A percentile compares a stretch with the other conserved stretches of the same genome.
Conservation (phyloP, 257 asterid species). For the Solanum bulbocastanum region DNA sequence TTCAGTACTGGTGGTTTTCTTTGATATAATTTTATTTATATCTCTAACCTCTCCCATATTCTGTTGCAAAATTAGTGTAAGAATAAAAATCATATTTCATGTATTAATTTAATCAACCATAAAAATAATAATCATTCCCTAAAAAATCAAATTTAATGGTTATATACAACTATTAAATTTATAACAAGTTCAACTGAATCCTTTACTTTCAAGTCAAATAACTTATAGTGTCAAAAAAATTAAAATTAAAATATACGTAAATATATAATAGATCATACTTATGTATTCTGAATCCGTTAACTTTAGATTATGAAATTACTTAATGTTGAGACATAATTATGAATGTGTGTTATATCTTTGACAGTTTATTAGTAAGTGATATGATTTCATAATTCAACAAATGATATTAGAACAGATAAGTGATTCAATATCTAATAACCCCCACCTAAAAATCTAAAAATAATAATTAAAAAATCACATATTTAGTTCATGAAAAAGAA, state of each 20-base stretch:
- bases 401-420: background rate
- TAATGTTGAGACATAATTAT: background rate
- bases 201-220: background rate
- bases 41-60: constrained; percentile 23
- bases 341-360: accelerated
- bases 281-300: background rate
- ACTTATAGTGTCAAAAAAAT: background rate
- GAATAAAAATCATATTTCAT: background rate
- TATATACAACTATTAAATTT: background rate
- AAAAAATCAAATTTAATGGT: background rate
- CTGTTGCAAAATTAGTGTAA: constrained; percentile 5
- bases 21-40: constrained; percentile 6
- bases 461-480: background rate
- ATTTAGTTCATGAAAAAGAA: background rate
- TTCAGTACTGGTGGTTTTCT: constrained; percentile 29
- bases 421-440: background rate
- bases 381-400: background rate
- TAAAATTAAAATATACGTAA: background rate
- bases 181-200: background rate
- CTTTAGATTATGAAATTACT: background rate
- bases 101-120: background rate
- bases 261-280: background rate
- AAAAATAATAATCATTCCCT: background rate
- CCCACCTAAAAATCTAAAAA: background rate
- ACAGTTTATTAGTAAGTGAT: background rate